Conservation (phyloP, 2,329 filamentous ascomycete genomes). For the Claviceps purpurea region DNA sequence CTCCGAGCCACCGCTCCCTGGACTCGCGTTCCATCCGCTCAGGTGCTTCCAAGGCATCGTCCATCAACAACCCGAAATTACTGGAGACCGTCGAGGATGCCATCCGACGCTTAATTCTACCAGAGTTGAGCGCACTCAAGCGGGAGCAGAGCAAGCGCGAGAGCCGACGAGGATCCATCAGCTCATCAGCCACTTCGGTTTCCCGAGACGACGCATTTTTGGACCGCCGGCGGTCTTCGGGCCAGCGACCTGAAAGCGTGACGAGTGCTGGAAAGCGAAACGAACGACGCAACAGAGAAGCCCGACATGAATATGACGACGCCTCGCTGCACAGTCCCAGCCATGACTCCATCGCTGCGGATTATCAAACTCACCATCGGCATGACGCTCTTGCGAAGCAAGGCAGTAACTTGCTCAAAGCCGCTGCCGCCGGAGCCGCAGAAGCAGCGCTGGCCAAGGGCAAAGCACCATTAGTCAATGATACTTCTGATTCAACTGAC, state of each 20-base stretch:
- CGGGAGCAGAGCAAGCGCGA: conserved; percentile 73
- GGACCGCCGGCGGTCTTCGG: conserved; percentile 48
- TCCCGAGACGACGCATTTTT: conserved; percentile 44
- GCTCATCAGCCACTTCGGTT: conserved; percentile 39
- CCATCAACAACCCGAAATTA: conserved; percentile 83
- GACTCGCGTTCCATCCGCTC: conserved; percentile 41
- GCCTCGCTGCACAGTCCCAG: conserved; percentile 34
- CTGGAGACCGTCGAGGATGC: conserved; percentile 88
- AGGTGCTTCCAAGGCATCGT: conserved; percentile 52
- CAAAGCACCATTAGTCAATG: conserved; percentile 21
- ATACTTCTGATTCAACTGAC: conserved; percentile 32
- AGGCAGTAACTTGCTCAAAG: conserved; percentile 29
- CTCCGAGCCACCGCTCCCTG: conserved; percentile 40
- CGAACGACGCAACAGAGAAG: conserved; percentile 37
- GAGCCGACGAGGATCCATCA: conserved; percentile 52
- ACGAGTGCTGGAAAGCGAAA: conserved; percentile 37
- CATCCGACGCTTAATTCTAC: conserved; percentile 77
- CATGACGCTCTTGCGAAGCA: conserved; percentile 32
- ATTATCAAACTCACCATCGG: conserved; percentile 19
- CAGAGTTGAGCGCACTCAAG: conserved; percentile 83
- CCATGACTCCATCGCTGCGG: conserved; percentile 31
- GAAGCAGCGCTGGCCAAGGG: conserved; percentile 22
- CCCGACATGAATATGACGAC: conserved; percentile 40
- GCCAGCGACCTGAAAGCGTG: conserved; percentile 37
- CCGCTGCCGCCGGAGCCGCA: conserved; percentile 31